These are phyloP conservation scores for Brassica cretica DNA, from an alignment of 345 rosid genomes.

Conservation along the genomic window DNA sequence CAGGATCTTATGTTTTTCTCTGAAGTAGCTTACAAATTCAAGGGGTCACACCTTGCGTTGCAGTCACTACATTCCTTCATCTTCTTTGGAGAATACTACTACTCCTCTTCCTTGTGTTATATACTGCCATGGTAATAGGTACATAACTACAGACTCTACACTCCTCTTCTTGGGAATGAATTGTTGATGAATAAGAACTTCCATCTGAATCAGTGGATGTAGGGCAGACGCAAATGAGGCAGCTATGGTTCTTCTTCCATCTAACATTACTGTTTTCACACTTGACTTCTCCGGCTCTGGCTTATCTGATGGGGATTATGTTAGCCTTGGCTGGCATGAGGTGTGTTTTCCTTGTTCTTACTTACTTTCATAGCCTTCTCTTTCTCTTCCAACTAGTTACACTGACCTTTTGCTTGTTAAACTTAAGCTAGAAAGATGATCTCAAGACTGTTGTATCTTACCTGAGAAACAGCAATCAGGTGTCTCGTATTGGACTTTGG, in stretches of 20 bases:
- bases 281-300: conserved; percentile 99
- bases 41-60: conserved; percentile 85
- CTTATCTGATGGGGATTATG: conserved; percentile 90
- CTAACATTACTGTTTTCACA: conserved; percentile 90
- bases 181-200: conserved; percentile 14
- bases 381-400: conserved; percentile 16
- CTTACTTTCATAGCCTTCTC: conserved; percentile 9
- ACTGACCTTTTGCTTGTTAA: conserved; percentile 22
- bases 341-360: conserved; percentile 44
- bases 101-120: conserved; percentile 92
- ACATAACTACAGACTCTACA: background rate
- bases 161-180: background rate
- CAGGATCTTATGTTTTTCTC: conserved; percentile 20
- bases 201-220: conserved; percentile 75
- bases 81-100: conserved; percentile 56
- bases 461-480: conserved; percentile 68
- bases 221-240: conserved; percentile 99
- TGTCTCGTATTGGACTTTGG: conserved; percentile 93
- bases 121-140: conserved; percentile 99
- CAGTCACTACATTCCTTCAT: conserved; percentile 80
- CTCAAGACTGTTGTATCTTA: conserved; percentile 84
- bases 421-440: conserved; percentile 71
- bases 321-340: conserved; percentile 98
- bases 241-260: conserved; percentile 85
- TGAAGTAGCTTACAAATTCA: conserved; percentile 72